Percentiles rank a stretch among this genome's conserved stretches.
Evolutionary conservation across 768 basidiomycete species (phyloP).

Genomic region (Serendipita sp.): DNA sequence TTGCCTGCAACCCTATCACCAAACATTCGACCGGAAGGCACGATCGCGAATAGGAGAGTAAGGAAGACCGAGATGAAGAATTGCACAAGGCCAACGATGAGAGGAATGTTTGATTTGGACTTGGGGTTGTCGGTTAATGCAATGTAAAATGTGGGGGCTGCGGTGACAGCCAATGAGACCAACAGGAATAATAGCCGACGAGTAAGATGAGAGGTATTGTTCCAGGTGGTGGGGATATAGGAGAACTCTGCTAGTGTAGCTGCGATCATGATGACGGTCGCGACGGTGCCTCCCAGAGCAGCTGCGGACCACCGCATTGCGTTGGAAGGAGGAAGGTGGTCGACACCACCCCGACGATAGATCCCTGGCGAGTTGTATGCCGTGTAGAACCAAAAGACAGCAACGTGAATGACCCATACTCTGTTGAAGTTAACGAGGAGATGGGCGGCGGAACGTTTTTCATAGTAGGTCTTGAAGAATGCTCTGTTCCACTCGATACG

Average conservation of each 20-base stretch:
- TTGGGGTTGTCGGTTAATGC: conserved; percentile 62
- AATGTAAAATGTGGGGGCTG: conserved; percentile 88
- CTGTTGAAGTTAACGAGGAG: conserved; percentile 99
- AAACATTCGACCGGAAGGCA: conserved; percentile 97
- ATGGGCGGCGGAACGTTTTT: conserved; percentile 93
- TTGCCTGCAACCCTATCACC: conserved; percentile 94
- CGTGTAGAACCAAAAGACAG: conserved; percentile 93
- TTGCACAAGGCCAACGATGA: conserved; percentile 91
- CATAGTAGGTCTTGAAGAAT: conserved; percentile 98
- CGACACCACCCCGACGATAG: conserved; percentile 36
- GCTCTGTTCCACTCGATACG: conserved; percentile 90
- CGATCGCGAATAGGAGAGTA: conserved; percentile 71
- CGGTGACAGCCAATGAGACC: conserved; percentile 79
- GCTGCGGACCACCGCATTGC: conserved; percentile 88
- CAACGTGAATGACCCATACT: conserved; percentile 94
- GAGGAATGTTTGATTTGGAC: conserved; percentile 47
- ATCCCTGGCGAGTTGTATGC: conserved; percentile 81
- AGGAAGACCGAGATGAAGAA: conserved; percentile 84
- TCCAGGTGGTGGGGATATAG: conserved; percentile 98
- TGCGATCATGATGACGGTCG: conserved; percentile 89
- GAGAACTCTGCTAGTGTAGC: conserved; percentile 92
- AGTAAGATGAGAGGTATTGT: conserved; percentile 90
- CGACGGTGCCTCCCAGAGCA: conserved; percentile 87
- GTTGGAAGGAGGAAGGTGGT: conserved; percentile 38
- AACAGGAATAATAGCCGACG: conserved; percentile 79